Conservation (phyloP, 176 grass and related monocot species). For the Carex cristatella region DNA sequence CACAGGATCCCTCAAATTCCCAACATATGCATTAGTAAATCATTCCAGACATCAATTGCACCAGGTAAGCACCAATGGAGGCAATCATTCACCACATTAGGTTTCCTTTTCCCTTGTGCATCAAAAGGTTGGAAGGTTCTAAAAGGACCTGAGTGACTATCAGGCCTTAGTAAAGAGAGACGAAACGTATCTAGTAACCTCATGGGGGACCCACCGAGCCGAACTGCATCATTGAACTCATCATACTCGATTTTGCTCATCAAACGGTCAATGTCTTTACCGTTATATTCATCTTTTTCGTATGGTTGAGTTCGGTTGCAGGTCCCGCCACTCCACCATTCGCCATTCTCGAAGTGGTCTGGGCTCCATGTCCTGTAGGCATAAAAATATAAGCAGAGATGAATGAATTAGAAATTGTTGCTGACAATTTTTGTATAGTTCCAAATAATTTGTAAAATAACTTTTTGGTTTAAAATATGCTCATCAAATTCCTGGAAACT, state of each 20-base stretch:
- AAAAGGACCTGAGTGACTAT: slow-evolving; percentile 70
- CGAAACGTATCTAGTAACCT: slow-evolving; percentile 64
- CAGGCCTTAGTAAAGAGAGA: slow-evolving; percentile 67
- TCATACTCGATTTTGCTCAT: slow-evolving; percentile 68
- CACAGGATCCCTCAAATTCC: neutral
- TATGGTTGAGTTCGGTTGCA: slow-evolving; percentile 68
- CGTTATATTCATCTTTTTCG: slow-evolving; percentile 31
- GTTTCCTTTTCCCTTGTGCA: slow-evolving; percentile 5
- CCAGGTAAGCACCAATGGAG: slow-evolving; percentile 94
- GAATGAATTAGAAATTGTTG: neutral
- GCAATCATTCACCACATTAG: slow-evolving; percentile 67
- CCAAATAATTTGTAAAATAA: neutral
- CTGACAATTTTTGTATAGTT: neutral
- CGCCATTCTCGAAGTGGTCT: slow-evolving; percentile 62
- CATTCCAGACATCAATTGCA: slow-evolving; percentile 73
- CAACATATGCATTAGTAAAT: slow-evolving; percentile 65
- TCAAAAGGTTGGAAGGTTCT: slow-evolving; percentile 55
- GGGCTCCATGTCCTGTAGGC: slow-evolving; percentile 62
- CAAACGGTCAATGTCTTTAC: slow-evolving; percentile 31
- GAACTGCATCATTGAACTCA: slow-evolving; percentile 43
- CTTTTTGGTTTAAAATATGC: neutral
- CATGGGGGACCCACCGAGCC: neutral
- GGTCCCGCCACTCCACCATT: slow-evolving; percentile 70
- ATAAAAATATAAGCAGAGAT: neutral
- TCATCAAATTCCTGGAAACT: neutral